phyloP scores from a whole-genome alignment of 2,329 filamentous ascomycete genomes.

The Penicillium sp. region DNA sequence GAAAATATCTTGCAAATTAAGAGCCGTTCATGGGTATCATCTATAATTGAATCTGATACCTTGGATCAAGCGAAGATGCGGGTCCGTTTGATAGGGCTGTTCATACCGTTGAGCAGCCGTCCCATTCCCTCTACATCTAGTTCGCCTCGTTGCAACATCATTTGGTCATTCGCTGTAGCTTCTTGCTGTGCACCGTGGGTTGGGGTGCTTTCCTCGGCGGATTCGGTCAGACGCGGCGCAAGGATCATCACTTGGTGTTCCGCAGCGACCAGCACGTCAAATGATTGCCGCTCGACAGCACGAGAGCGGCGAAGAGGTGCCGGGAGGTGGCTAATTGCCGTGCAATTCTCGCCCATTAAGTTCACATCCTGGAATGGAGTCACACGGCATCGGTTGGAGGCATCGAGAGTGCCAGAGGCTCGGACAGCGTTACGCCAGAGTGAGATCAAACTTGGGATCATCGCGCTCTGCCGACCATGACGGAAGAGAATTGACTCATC shows the following conservation, averaged over 20 bases:
- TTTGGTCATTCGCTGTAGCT: conserved; percentile 38
- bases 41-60: conserved; percentile 16
- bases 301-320: conserved; percentile 25
- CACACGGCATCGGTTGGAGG: conserved; percentile 40
- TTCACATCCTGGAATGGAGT: conserved; percentile 40
- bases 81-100: conserved; percentile 39
- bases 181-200: conserved; percentile 16
- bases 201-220: conserved; percentile 16
- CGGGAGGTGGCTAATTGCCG: conserved; percentile 39
- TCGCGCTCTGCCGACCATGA: conserved; percentile 42
- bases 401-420: conserved; percentile 39
- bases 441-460: conserved; percentile 45
- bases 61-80: conserved; percentile 35
- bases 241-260: conserved; percentile 44
- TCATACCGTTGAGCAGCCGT: conserved; percentile 47
- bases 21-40: conserved; percentile 31
- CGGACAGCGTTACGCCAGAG: conserved; percentile 46
- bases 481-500: conserved; percentile 49
- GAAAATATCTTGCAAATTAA: conserved; percentile 8
- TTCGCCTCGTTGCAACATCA: conserved; percentile 43
- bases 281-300: conserved; percentile 23
- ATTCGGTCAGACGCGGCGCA: conserved; percentile 30
- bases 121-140: conserved; percentile 52
- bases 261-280: conserved; percentile 42
- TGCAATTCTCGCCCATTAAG: conserved; percentile 43